A percentile compares a stretch with the other conserved stretches of the same genome.
Evolutionary conservation across 2,329 filamentous ascomycete genomes (phyloP).

Genomic region (Fusarium poae): DNA sequence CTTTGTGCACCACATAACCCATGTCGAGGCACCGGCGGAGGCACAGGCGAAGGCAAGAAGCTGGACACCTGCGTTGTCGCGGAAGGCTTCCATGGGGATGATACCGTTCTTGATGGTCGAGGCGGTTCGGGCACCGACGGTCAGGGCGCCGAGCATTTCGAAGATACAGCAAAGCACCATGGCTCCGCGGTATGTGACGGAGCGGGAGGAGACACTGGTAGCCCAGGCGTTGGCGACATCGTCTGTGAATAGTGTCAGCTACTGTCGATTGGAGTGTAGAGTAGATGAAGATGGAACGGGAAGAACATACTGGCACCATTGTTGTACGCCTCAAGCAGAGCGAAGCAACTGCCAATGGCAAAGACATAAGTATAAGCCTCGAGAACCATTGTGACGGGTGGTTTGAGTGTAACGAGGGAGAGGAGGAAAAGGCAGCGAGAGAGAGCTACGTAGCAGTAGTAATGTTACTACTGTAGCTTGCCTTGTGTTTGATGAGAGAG

Average conservation of each 20-base stretch:
- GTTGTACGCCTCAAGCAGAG: slow-evolving; percentile 82
- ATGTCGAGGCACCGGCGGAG: slow-evolving; percentile 73
- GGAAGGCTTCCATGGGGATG: slow-evolving; percentile 71
- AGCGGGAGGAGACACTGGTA: slow-evolving; percentile 84
- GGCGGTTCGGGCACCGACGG: slow-evolving; percentile 76
- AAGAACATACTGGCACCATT: slow-evolving; percentile 79
- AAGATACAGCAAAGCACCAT: slow-evolving; percentile 76
- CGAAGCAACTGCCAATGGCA: slow-evolving; percentile 81
- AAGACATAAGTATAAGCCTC: slow-evolving; percentile 78
- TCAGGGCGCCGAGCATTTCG: slow-evolving; percentile 75
- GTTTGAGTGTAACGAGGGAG: neutral
- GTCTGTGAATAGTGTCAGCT: slow-evolving; percentile 60
- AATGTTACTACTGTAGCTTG: slow-evolving; percentile 13
- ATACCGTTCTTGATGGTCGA: slow-evolving; percentile 86
- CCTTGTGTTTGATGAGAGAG: slow-evolving; percentile 6
- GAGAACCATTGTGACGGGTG: slow-evolving; percentile 65
- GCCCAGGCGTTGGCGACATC: slow-evolving; percentile 90
- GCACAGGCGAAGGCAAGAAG: slow-evolving; percentile 76
- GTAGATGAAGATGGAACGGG: neutral
- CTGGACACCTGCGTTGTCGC: slow-evolving; percentile 72
- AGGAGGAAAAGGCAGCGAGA: neutral
- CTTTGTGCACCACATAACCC: slow-evolving; percentile 85
- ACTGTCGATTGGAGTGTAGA: neutral
- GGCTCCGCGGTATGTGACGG: slow-evolving; percentile 76
- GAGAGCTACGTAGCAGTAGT: slow-evolving; percentile 24